Conservation (phyloP, 1,139 yeast genomes). For the Yamadazyma taylorii region DNA sequence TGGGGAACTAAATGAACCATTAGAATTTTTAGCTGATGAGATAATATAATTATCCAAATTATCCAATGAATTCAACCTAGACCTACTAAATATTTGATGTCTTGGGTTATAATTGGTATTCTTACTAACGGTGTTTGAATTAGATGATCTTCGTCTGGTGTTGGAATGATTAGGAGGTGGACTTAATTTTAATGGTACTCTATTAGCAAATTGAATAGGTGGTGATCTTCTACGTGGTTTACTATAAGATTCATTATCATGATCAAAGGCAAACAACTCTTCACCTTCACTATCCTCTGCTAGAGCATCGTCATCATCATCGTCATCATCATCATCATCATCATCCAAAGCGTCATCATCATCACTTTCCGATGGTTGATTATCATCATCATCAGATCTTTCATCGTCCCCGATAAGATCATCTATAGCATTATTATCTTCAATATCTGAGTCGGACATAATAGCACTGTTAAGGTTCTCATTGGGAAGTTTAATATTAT, state of each 20-base stretch:
- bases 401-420: slow-evolving; percentile 25
- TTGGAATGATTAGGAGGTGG: slow-evolving; percentile 30
- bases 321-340: slow-evolving; percentile 15
- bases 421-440: slow-evolving; percentile 24
- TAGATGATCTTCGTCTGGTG: slow-evolving; percentile 29
- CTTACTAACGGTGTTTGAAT: slow-evolving; percentile 20
- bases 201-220: slow-evolving; percentile 44
- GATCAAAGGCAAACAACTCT: slow-evolving; percentile 46
- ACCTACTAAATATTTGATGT: slow-evolving; percentile 38
- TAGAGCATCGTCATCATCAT: slow-evolving; percentile 19
- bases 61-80: slow-evolving; percentile 45
- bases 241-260: slow-evolving; percentile 29
- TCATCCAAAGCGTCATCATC: slow-evolving; percentile 17
- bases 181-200: slow-evolving; percentile 44
- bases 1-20: slow-evolving; percentile 37
- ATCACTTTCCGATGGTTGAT: too few relatives aligned
- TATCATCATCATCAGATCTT: slow-evolving; percentile 19
- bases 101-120: slow-evolving; percentile 21
- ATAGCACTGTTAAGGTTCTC: slow-evolving; percentile 33
- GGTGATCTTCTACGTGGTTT: slow-evolving; percentile 25
- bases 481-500: slow-evolving; percentile 46
- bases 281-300: slow-evolving; percentile 24
- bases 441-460: slow-evolving; percentile 49
- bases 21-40: slow-evolving; percentile 41
- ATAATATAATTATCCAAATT: slow-evolving; percentile 44